Evolutionary conservation across 1,284 basidiomycete genomes (phyloP).

Genomic region (Kalmanozyma brasiliensis): DNA sequence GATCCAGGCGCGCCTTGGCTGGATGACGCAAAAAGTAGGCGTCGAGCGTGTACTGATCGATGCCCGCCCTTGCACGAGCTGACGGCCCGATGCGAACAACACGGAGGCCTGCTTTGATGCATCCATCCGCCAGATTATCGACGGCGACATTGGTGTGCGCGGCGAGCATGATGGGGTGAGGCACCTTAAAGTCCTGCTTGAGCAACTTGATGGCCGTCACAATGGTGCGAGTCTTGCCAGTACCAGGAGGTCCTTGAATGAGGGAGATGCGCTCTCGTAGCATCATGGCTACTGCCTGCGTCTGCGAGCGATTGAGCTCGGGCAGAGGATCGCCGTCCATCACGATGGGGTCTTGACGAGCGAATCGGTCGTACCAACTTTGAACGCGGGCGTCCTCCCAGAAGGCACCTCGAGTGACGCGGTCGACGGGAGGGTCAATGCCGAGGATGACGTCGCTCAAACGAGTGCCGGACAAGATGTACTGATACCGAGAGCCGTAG

Average conservation of each 20-base stretch:
- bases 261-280: conserved; percentile 80
- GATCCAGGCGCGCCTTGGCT: conserved; percentile 71
- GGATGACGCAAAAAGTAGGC: conserved; percentile 76
- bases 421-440: conserved; percentile 75
- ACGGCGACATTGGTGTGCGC: conserved; percentile 94
- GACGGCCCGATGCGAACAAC: conserved; percentile 80
- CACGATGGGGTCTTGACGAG: conserved; percentile 72
- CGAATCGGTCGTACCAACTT: conserved; percentile 69
- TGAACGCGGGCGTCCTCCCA: conserved; percentile 69
- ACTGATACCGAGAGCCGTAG: conserved; percentile 44
- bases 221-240: conserved; percentile 92
- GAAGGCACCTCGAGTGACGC: conserved; percentile 72
- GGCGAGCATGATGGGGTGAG: conserved; percentile 84
- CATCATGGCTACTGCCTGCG: conserved; percentile 86
- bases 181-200: conserved; percentile 85
- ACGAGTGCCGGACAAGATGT: conserved; percentile 52
- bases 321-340: conserved; percentile 84
- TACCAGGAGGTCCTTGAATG: conserved; percentile 94
- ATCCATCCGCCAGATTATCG: conserved; percentile 86
- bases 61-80: conserved; percentile 71
- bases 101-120: conserved; percentile 73
- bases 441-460: conserved; percentile 68
- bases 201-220: conserved; percentile 84
- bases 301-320: conserved; percentile 81
- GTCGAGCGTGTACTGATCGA: conserved; percentile 76